These are phyloP conservation scores for Suillus cothurnatus DNA, from an alignment of 768 basidiomycete species.

Conservation along the genomic window DNA sequence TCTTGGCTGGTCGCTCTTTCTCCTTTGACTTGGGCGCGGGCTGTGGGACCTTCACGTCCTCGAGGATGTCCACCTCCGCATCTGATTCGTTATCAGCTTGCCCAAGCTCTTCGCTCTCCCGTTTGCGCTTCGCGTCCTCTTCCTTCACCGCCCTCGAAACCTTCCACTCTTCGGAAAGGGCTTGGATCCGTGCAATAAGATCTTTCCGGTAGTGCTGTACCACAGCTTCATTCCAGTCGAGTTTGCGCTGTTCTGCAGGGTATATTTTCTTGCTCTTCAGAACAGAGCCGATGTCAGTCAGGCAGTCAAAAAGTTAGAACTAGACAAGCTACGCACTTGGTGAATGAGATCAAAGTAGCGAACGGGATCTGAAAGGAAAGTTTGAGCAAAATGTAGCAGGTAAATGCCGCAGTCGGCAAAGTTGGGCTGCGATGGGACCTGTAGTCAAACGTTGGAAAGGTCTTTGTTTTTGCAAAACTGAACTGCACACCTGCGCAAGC, in stretches of 20 bases:
- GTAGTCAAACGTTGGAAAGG: background rate
- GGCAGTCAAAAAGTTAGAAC: background rate
- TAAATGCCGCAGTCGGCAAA: conserved; percentile 93
- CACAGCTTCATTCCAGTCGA: conserved; percentile 55
- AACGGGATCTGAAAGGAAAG: conserved; percentile 68
- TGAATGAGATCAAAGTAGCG: conserved; percentile 53
- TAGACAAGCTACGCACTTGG: conserved; percentile 19
- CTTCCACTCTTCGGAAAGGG: conserved; percentile 59
- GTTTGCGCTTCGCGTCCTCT: conserved; percentile 32
- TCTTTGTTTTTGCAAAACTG: background rate
- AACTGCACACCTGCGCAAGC: conserved; percentile 49
- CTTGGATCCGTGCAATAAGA: conserved; percentile 42
- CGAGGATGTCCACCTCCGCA: conserved; percentile 42
- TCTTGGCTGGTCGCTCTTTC: conserved; percentile 19
- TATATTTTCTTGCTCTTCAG: conserved; percentile 34
- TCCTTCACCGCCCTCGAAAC: conserved; percentile 42
- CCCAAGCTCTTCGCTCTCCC: conserved; percentile 25
- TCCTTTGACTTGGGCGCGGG: conserved; percentile 11
- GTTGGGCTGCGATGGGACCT: conserved; percentile 91
- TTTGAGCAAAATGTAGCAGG: conserved; percentile 82
- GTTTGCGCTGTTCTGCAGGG: conserved; percentile 40
- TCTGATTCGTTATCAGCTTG: conserved; percentile 32
- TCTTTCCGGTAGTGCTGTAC: conserved; percentile 49
- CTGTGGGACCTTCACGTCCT: conserved; percentile 25
- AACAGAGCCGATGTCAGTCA: conserved; percentile 9